A percentile compares a stretch with the other conserved stretches of the same genome.
Conservation (phyloP, 192 early-diverging fungal genomes). For the Endogone sp. region DNA sequence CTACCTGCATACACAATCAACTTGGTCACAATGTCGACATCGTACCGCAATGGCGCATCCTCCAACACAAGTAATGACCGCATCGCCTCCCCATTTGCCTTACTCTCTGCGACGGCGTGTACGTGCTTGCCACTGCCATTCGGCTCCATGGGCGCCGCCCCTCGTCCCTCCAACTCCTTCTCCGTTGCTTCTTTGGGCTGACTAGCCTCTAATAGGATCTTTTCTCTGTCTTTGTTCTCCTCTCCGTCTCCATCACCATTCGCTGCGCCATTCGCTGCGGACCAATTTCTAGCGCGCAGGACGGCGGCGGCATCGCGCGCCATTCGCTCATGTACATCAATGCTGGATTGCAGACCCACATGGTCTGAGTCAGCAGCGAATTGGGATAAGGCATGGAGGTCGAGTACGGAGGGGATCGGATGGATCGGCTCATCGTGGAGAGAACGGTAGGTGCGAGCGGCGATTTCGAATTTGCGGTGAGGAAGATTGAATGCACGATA, state of each 20-base stretch:
- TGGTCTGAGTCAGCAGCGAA: slow-evolving; percentile 37
- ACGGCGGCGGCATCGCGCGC: slow-evolving; percentile 22
- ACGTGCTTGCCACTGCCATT: not conserved
- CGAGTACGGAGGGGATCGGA: slow-evolving; percentile 37
- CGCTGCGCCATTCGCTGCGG: not conserved
- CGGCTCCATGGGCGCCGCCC: not conserved
- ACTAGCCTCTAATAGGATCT: not conserved
- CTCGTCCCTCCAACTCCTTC: slow-evolving; percentile 14
- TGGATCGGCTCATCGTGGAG: slow-evolving; percentile 29
- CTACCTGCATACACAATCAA: slow-evolving; percentile 55
- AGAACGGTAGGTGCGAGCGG: slow-evolving; percentile 33
- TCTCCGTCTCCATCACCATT: not conserved
- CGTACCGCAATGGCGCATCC: slow-evolving; percentile 44
- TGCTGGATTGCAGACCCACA: slow-evolving; percentile 42
- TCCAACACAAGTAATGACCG: slow-evolving; percentile 17
- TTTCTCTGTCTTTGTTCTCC: not conserved
- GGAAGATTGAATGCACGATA: slow-evolving; percentile 50
- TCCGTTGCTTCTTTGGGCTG: not conserved
- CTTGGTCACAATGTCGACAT: slow-evolving; percentile 58
- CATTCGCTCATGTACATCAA: slow-evolving; percentile 43
- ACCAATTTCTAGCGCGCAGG: not conserved
- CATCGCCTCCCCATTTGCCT: not conserved
- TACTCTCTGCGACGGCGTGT: not conserved
- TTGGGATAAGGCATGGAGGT: slow-evolving; percentile 29
- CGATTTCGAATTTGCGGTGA: slow-evolving; percentile 43